A percentile compares a stretch with the other conserved stretches of the same genome.
Conservation (phyloP, 225 moss, liverwort and hornwort genomes). For the Antitrichia curtipendula region DNA sequence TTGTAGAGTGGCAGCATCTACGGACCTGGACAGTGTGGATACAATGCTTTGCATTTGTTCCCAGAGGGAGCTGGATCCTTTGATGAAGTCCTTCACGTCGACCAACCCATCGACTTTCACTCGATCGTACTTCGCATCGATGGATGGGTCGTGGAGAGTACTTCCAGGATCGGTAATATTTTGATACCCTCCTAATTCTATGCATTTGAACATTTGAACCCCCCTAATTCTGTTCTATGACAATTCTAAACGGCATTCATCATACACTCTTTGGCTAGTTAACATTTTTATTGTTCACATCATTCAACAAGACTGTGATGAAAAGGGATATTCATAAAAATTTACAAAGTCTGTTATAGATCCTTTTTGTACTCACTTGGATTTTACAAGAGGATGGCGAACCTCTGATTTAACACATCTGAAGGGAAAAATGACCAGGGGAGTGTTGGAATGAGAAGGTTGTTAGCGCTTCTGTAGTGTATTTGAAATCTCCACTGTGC, state of each 20-base stretch:
- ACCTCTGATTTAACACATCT: neutral
- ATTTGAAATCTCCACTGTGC: neutral
- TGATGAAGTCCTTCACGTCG: neutral
- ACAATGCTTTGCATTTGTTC: neutral
- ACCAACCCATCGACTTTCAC: neutral
- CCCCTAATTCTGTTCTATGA: neutral
- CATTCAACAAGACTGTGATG: neutral
- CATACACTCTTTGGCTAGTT: neutral
- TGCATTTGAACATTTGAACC: too few species aligned
- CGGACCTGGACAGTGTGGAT: neutral
- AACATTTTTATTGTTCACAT: neutral
- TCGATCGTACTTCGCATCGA: neutral
- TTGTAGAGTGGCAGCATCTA: neutral
- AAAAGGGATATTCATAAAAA: neutral
- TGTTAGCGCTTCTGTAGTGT: neutral
- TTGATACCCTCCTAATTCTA: neutral
- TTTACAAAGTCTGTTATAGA: neutral
- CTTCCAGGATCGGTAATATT: neutral
- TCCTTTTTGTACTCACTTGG: neutral
- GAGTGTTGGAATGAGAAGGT: neutral
- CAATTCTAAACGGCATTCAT: neutral
- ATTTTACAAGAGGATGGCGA: neutral
- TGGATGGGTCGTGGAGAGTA: neutral
- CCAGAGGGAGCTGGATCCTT: slow-evolving; percentile 1
- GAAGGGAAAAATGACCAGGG: neutral